Percentiles rank a stretch among this genome's conserved stretches.
These are phyloP conservation scores for Fusarium secorum DNA, from an alignment of 2,329 filamentous ascomycete species.

Conservation along the genomic window DNA sequence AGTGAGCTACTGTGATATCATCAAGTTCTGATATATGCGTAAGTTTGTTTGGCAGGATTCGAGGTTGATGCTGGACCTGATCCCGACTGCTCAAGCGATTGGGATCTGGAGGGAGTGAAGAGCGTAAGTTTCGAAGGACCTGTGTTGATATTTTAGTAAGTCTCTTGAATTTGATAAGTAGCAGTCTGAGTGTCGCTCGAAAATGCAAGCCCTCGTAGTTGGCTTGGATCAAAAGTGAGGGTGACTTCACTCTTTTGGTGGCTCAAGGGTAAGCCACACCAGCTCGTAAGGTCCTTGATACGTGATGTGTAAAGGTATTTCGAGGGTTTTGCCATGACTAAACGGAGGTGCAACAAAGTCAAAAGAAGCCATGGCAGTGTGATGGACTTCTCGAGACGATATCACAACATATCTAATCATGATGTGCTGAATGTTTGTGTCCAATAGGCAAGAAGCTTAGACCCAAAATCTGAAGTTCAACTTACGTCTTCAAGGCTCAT, in stretches of 20 bases:
- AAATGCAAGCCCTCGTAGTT: neutral
- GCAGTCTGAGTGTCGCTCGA: neutral
- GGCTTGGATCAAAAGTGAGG: neutral
- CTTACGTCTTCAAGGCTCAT: constrained; percentile 67
- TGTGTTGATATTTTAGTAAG: constrained; percentile 8
- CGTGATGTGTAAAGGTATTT: neutral
- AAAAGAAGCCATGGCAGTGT: neutral
- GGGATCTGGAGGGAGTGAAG: constrained; percentile 37
- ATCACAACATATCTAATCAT: constrained; percentile 3
- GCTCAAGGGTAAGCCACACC: neutral
- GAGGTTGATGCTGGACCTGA: constrained; percentile 28
- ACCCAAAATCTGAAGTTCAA: constrained; percentile 21
- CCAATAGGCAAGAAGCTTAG: constrained; percentile 20
- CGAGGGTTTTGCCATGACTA: neutral
- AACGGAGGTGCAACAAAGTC: neutral
- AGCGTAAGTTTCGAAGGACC: constrained; percentile 40
- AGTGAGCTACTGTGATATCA: constrained; percentile 55
- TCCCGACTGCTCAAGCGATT: constrained; percentile 7
- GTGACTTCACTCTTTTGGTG: neutral
- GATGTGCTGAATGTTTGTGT: constrained; percentile 17
- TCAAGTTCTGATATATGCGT: constrained; percentile 57
- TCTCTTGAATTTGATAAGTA: neutral
- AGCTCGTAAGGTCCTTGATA: neutral
- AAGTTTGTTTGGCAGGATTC: constrained; percentile 38
- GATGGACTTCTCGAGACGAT: neutral